Evolutionary conservation across 2,329 filamentous ascomycete genomes (phyloP), one percentile per base, ranked within the genome.

Genomic region (Cercospora nicotianae): DNA sequence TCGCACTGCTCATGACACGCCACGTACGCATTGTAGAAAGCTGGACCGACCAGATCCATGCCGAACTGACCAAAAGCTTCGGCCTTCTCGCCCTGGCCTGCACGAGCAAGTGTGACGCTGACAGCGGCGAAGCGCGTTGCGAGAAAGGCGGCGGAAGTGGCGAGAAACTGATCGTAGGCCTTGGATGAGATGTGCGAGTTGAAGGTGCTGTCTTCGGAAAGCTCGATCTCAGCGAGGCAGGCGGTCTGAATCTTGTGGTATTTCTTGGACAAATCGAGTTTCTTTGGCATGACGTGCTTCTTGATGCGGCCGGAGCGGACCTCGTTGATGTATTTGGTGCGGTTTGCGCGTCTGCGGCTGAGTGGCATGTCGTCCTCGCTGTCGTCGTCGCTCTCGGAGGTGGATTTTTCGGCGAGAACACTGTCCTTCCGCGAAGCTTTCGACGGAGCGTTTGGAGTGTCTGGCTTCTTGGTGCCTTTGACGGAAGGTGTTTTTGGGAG

Each of bases 21-120:
- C 23, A 64, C 31, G 28, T 58, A 28, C 13, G 62, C 62, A 28
- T 59, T 58, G 33, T 58, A 64, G 0, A 64, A 5, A 3, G 51
- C 62, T n/a, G 62, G 62, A 13, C 62, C 62, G 2, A 64, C 20
- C 12, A 64, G 23, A 48, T 64, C 62, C n/a, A 64, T 33, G 20
- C 62, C 62, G 33, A 48, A 64, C 23, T 64, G 62, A 4, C 62
- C 62, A 13, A 64, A 64, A 18, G 18, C 31, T 42, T 16, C 39
- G 3, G 62, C 62, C 23, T 48, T 59, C 6, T 59, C n/a, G 6
- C 4, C 48, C 33, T 64, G 18, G 8, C 18, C 53, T 8, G 62
- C 53, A 26, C 36, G 62, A 30, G 51, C 31, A 26, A 64, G 53
- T 8, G 62, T 64, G 12, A 64, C 23, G 33, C 62, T 58, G 3